Conservation (phyloP, 352 stramenopile species). For the Globisporangium sylvaticum region DNA sequence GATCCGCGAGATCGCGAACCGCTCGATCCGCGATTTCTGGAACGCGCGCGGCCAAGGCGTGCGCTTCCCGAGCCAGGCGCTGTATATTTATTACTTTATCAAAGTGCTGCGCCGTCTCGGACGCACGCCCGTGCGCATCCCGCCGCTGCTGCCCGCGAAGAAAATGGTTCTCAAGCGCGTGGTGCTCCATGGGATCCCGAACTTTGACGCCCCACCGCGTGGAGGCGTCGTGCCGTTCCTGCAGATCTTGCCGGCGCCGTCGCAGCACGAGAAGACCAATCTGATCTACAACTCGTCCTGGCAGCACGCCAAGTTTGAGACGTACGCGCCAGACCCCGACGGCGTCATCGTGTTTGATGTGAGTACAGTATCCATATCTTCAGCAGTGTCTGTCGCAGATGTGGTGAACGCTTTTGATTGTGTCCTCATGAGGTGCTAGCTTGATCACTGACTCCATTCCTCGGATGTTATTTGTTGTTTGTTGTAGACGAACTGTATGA, state of each 20-base stretch:
- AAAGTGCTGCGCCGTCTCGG: slow-evolving; percentile 56
- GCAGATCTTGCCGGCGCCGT: slow-evolving; percentile 59
- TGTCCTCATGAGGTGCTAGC: not conserved
- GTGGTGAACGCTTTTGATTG: not conserved
- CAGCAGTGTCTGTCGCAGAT: not conserved
- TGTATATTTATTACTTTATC: slow-evolving; percentile 89
- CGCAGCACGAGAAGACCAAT: slow-evolving; percentile 49
- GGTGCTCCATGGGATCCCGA: slow-evolving; percentile 66
- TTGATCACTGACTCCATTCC: not conserved
- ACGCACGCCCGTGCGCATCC: slow-evolving; percentile 50
- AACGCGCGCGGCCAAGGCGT: slow-evolving; percentile 74
- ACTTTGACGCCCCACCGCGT: slow-evolving; percentile 63
- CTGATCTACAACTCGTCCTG: slow-evolving; percentile 73
- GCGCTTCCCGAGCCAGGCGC: slow-evolving; percentile 73
- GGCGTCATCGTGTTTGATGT: slow-evolving; percentile 60
- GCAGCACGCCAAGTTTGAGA: slow-evolving; percentile 60
- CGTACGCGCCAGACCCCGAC: slow-evolving; percentile 45
- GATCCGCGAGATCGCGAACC: slow-evolving; percentile 59
- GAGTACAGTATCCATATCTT: not conserved
- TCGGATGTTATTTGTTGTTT: not conserved
- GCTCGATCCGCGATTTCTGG: slow-evolving; percentile 74
- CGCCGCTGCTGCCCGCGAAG: slow-evolving; percentile 45
- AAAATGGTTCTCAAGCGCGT: slow-evolving; percentile 55
- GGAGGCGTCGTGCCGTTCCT: slow-evolving; percentile 62
- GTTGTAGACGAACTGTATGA: slow-evolving; percentile 56